Evolutionary conservation across 2,329 filamentous ascomycete genomes (phyloP).

Genomic region (Aspergillus sp.): DNA sequence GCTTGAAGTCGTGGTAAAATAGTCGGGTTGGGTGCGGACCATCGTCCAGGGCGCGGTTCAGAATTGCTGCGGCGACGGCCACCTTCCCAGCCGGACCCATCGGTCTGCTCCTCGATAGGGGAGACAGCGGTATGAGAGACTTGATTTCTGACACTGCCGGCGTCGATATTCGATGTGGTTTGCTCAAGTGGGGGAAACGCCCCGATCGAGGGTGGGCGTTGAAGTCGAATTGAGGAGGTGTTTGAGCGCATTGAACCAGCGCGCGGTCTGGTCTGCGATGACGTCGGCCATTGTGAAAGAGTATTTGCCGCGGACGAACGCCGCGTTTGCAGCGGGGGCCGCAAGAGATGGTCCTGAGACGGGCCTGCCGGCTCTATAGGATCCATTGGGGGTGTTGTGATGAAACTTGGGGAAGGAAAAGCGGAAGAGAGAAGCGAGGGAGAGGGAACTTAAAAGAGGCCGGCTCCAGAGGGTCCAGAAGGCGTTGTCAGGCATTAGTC

Average conservation of each 20-base stretch:
- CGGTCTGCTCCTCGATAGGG: slow-evolving; percentile 29
- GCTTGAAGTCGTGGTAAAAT: slow-evolving; percentile 28
- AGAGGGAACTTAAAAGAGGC: background rate
- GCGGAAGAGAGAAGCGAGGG: background rate
- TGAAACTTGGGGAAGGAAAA: background rate
- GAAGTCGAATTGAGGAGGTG: slow-evolving; percentile 39
- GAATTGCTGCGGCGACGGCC: slow-evolving; percentile 47
- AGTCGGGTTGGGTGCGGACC: slow-evolving; percentile 32
- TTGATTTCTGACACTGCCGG: slow-evolving; percentile 1
- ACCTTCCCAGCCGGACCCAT: slow-evolving; percentile 26
- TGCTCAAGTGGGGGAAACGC: background rate
- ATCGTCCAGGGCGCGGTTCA: slow-evolving; percentile 43
- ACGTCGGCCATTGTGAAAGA: slow-evolving; percentile 25
- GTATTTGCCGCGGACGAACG: slow-evolving; percentile 20
- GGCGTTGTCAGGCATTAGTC: slow-evolving; percentile 3
- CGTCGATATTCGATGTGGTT: slow-evolving; percentile 14
- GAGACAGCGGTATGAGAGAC: background rate
- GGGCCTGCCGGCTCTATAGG: slow-evolving; percentile 41
- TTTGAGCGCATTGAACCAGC: slow-evolving; percentile 32
- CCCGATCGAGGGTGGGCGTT: slow-evolving; percentile 24
- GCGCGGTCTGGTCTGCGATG: slow-evolving; percentile 27
- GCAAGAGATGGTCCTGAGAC: slow-evolving; percentile 19
- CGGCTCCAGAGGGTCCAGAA: background rate
- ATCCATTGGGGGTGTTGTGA: slow-evolving; percentile 36
- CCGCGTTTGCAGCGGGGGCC: slow-evolving; percentile 19